A percentile compares a stretch with the other conserved stretches of the same genome.
Evolutionary conservation across 345 rosid genomes (phyloP).

Genomic region (Eucalyptus fibrosa): DNA sequence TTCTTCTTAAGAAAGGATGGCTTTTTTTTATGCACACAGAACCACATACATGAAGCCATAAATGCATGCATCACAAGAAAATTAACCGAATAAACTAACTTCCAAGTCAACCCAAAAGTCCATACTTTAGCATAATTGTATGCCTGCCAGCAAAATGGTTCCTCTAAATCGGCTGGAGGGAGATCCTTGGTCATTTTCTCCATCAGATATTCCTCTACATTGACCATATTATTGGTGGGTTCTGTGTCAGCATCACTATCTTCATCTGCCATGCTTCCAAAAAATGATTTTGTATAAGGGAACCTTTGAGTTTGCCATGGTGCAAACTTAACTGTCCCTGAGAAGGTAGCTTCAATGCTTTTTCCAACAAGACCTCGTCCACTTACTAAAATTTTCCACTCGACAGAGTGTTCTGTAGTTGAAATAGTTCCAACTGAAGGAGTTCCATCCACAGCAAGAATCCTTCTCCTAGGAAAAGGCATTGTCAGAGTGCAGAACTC

Average conservation of each 20-base stretch:
- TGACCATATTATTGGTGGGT: conserved; percentile 52
- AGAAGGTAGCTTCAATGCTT: conserved; percentile 80
- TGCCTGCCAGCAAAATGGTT: conserved; percentile 96
- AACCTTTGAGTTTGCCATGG: conserved; percentile 55
- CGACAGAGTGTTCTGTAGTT: conserved; percentile 76
- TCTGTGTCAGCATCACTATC: conserved; percentile 77
- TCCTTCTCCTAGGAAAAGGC: conserved; percentile 89
- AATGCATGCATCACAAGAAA: background rate
- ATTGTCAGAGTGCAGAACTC: conserved; percentile 85
- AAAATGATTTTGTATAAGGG: conserved; percentile 10
- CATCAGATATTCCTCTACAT: conserved; percentile 70
- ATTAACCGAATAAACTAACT: background rate
- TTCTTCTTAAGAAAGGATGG: background rate
- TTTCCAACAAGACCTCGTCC: conserved; percentile 82
- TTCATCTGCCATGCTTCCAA: conserved; percentile 40
- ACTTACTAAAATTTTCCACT: conserved; percentile 75
- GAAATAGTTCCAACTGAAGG: conserved; percentile 84
- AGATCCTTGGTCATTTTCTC: conserved; percentile 85
- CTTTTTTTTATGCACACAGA: background rate
- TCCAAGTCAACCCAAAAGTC: background rate
- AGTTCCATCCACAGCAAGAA: conserved; percentile 73
- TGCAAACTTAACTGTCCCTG: conserved; percentile 91
- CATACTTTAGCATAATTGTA: conserved; percentile 88
- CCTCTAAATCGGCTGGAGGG: conserved; percentile 78
- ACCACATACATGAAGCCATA: background rate